Percentiles rank a stretch among this genome's conserved stretches.
Evolutionary conservation across 2,329 filamentous ascomycete species (phyloP).

Genomic region (Eurotiales sp.): DNA sequence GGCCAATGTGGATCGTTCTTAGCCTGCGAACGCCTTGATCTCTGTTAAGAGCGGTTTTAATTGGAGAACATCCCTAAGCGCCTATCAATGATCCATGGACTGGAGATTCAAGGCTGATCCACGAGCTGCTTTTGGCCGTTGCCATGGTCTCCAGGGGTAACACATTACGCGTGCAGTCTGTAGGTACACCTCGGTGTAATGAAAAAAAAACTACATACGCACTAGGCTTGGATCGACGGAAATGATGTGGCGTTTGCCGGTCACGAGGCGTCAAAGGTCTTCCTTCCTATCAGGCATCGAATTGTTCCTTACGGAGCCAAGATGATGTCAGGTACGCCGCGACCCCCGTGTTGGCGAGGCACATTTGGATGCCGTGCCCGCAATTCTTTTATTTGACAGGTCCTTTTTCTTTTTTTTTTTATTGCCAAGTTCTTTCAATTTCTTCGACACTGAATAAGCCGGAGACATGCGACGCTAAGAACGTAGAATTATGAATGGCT

Average conservation of each 20-base stretch:
- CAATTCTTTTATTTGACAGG: too few species aligned
- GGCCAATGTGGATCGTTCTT: too few species aligned
- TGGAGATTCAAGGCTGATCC: not conserved
- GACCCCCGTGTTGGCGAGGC: not conserved
- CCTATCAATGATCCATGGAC: too few species aligned
- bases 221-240: not conserved
- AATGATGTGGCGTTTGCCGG: not conserved
- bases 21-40: too few species aligned
- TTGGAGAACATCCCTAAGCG: too few species aligned
- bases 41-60: too few species aligned
- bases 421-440: not conserved
- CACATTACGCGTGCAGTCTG: not conserved
- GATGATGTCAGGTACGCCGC: not conserved
- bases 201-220: too few species aligned
- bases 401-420: not conserved
- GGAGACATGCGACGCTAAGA: not conserved
- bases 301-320: not conserved
- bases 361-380: too few species aligned
- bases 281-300: too few species aligned
- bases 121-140: not conserved
- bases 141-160: not conserved
- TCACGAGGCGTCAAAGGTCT: not conserved
- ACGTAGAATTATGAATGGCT: too few species aligned
- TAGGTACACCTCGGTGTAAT: too few species aligned
- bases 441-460: not conserved